Conservation (phyloP, 2,329 filamentous ascomycete species). For the Drechslera avenae region DNA sequence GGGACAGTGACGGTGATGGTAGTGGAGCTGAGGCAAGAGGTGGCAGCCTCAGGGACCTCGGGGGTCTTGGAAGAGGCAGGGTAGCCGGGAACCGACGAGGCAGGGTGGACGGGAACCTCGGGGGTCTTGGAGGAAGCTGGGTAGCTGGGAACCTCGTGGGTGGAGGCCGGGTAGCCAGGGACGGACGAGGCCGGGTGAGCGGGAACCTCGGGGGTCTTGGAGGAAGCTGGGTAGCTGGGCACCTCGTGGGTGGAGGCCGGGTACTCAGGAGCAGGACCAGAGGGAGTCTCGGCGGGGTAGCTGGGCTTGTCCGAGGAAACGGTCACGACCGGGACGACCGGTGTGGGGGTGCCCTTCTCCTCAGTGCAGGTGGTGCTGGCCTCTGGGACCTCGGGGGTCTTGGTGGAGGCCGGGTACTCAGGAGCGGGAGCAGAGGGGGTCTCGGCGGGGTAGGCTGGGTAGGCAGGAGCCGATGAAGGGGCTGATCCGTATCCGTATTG, state of each 20-base stretch:
- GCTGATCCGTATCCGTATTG: slow-evolving; percentile 28
- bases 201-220: neutral
- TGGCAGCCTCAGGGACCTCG: slow-evolving; percentile 17
- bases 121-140: slow-evolving; percentile 11
- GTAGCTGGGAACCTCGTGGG: slow-evolving; percentile 14
- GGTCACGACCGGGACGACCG: no score
- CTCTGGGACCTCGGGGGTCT: slow-evolving; percentile 13
- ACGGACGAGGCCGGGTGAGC: slow-evolving; percentile 5
- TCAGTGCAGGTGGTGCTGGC: slow-evolving; percentile 39
- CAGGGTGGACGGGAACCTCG: slow-evolving; percentile 12
- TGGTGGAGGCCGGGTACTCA: neutral
- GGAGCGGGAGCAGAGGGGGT: slow-evolving; percentile 9
- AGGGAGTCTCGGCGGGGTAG: slow-evolving; percentile 11
- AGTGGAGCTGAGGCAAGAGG: slow-evolving; percentile 48
- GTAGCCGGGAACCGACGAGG: slow-evolving; percentile 12
- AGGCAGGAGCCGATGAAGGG: slow-evolving; percentile 12
- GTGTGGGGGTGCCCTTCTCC: no score
- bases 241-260: slow-evolving; percentile 15
- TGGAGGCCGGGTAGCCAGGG: neutral
- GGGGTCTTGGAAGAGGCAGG: slow-evolving; percentile 10
- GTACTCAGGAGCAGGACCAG: slow-evolving; percentile 14
- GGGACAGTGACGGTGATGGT: slow-evolving; percentile 53
- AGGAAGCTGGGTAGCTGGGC: slow-evolving; percentile 3
- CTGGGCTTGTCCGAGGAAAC: no score
- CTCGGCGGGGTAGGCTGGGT: slow-evolving; percentile 21